Percentiles rank a stretch among this genome's conserved stretches.
phyloP scores from a whole-genome alignment of 164 flowering plant species.

The Hamamelis virginiana region DNA sequence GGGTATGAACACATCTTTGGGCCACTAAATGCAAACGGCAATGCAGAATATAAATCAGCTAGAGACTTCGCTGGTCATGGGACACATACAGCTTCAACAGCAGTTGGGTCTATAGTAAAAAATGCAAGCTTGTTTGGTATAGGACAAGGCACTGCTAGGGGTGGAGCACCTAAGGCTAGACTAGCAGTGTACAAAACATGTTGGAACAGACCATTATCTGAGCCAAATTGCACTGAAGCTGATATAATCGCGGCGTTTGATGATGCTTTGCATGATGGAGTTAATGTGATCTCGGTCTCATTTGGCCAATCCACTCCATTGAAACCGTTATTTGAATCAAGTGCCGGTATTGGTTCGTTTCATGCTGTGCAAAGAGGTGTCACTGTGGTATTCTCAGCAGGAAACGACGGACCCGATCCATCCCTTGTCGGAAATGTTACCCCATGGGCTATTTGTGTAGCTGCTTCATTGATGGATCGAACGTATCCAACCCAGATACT shows the following conservation, averaged over 20 bases:
- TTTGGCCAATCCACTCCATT: slow-evolving; percentile 45
- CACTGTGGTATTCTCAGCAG: slow-evolving; percentile 67
- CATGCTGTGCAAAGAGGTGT: slow-evolving; percentile 63
- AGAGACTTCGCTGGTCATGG: slow-evolving; percentile 69
- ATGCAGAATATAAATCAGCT: slow-evolving; percentile 52
- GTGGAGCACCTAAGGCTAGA: slow-evolving; percentile 69
- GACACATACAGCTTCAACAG: slow-evolving; percentile 79
- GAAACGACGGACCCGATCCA: slow-evolving; percentile 61
- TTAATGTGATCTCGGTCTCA: slow-evolving; percentile 64
- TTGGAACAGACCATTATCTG: slow-evolving; percentile 43
- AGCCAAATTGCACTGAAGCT: slow-evolving; percentile 47
- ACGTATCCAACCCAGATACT: slow-evolving; percentile 46
- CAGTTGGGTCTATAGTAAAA: slow-evolving; percentile 48
- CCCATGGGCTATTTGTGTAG: slow-evolving; percentile 68
- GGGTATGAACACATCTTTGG: slow-evolving; percentile 46
- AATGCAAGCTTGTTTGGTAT: slow-evolving; percentile 45
- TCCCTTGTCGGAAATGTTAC: slow-evolving; percentile 55
- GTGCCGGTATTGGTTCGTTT: slow-evolving; percentile 57
- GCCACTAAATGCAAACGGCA: slow-evolving; percentile 23
- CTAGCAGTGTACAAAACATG: slow-evolving; percentile 72
- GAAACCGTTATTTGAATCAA: slow-evolving; percentile 36
- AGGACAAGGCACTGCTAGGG: slow-evolving; percentile 59
- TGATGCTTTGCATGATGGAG: slow-evolving; percentile 66
- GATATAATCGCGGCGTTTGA: slow-evolving; percentile 70
- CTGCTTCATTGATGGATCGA: slow-evolving; percentile 64